A percentile compares a stretch with the other conserved stretches of the same genome.
phyloP scores from a whole-genome alignment of 2,329 filamentous ascomycete species.

The Ophidiomyces ophidiicola region DNA sequence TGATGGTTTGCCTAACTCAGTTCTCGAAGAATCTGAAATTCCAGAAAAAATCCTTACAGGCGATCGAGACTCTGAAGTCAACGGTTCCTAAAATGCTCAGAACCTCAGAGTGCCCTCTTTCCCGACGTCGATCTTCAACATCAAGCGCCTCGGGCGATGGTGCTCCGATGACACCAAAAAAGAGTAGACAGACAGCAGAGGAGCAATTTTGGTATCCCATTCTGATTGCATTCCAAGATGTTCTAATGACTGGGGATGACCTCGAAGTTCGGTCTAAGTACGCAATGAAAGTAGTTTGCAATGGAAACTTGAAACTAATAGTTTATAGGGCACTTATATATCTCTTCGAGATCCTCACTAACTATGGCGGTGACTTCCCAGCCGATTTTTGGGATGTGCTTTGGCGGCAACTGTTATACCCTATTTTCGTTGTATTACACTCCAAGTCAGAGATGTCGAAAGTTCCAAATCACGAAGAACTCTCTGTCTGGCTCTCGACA shows the following conservation, averaged over 20 bases:
- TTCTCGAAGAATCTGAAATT: slow-evolving; percentile 99
- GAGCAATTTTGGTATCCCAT: slow-evolving; percentile 99
- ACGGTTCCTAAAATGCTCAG: slow-evolving; percentile 90
- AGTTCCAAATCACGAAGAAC: slow-evolving; percentile 85
- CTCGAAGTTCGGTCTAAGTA: slow-evolving; percentile 72
- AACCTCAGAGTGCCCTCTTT: slow-evolving; percentile 88
- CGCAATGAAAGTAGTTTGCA: not conserved
- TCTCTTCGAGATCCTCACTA: slow-evolving; percentile 85
- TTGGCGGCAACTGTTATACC: slow-evolving; percentile 91
- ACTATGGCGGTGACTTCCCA: slow-evolving; percentile 82
- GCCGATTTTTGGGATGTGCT: slow-evolving; percentile 96
- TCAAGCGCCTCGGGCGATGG: slow-evolving; percentile 4
- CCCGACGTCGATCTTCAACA: slow-evolving; percentile 45
- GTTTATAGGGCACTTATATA: slow-evolving; percentile 63
- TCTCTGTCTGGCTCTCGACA: slow-evolving; percentile 96
- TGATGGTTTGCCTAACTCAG: slow-evolving; percentile 91
- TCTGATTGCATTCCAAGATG: slow-evolving; percentile 95
- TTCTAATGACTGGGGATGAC: slow-evolving; percentile 97
- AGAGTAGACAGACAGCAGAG: slow-evolving; percentile 74
- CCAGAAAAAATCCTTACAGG: slow-evolving; percentile 94
- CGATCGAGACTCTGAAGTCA: slow-evolving; percentile 87
- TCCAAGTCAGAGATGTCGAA: slow-evolving; percentile 95
- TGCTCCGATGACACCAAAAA: slow-evolving; percentile 45
- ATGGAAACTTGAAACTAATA: not conserved
- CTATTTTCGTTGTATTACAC: slow-evolving; percentile 95